Base-by-base conservation (phyloP, 441 rosid genomes). In the Bruguiera hainesii region DNA sequence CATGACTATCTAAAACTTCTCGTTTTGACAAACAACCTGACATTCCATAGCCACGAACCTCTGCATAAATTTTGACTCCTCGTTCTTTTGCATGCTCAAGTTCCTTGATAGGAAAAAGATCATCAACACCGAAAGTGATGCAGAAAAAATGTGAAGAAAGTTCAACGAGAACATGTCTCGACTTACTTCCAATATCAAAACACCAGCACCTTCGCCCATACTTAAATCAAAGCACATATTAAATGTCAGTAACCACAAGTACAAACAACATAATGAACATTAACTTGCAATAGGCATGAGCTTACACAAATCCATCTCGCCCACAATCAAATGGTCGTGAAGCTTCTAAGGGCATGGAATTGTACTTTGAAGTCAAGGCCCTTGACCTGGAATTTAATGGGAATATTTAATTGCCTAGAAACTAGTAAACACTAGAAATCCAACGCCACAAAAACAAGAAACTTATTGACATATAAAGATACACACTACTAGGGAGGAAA, bases 271-370 rank as follows among this genome's bases (percentile, higher is more conserved):
- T 63, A 51, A 23, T 21, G 31, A 64, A 71, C 71, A 48, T 19
- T 33, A 29, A 74, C 49, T 26, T 56, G 60, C 26, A 2, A 73
- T 61, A 64, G 26, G 64, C 13, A 50, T 69, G 49, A 37, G 79
- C 97, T 88, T 79, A 89, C 99, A 94, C 99, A 87, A 91, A 94
- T 56, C 99, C 98, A 84, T 94, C 99, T 56, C 97, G 87, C 37
- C 70, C 96, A 71, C 85, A 76, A 81, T 94, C 99, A 80, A 94
- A 94, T 51, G 99, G 99, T 42, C 97, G 85, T 37, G 99, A 94
- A 76, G 99, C 95, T 85, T 94, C 97, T 77, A 69, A 71, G 6
- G 97, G 98, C 19, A 79, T 64, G 67, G 92, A 79, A 76, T 87
- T 94, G 78, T 87, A 86, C 79, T 84, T 89, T 2, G 94, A 79